Conservation (phyloP, 129 eudicot species). For the Oenanthe sinensis region DNA sequence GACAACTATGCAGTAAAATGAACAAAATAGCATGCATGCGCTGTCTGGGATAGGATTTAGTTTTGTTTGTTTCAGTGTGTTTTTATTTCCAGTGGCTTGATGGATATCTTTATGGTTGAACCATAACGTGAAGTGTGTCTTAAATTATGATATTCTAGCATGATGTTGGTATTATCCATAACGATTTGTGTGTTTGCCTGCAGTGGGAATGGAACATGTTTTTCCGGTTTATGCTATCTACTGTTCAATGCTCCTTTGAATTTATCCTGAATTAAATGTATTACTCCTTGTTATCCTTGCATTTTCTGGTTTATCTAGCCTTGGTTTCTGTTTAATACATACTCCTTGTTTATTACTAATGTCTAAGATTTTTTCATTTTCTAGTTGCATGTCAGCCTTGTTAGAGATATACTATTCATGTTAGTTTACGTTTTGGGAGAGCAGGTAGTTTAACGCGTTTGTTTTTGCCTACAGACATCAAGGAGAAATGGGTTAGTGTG, state of each 20-base stretch:
- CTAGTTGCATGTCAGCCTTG: neutral
- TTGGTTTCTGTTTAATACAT: neutral
- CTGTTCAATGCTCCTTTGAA: neutral
- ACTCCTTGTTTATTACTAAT: neutral
- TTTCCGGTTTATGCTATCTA: neutral
- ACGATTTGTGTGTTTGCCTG: neutral
- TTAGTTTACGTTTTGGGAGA: neutral
- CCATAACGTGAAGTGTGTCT: neutral
- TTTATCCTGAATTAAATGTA: neutral
- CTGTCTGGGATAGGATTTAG: neutral
- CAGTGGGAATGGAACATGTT: neutral
- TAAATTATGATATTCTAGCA: neutral
- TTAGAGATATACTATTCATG: neutral
- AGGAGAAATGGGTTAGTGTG: neutral
- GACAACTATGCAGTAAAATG: neutral
- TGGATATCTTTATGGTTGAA: slow-evolving; percentile 6
- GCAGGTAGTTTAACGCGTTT: neutral
- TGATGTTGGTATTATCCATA: neutral
- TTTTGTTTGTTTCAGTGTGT: slow-evolving; percentile 8
- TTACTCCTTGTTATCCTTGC: neutral
- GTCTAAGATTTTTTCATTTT: neutral
- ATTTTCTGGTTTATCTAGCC: neutral
- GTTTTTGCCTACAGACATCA: slow-evolving; percentile 4
- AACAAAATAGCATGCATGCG: slow-evolving; percentile 2
- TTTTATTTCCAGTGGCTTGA: slow-evolving; percentile 2